These are phyloP conservation scores for Lanmaoa pseudosensibilis DNA, from an alignment of 768 basidiomycete species.

Conservation along the genomic window DNA sequence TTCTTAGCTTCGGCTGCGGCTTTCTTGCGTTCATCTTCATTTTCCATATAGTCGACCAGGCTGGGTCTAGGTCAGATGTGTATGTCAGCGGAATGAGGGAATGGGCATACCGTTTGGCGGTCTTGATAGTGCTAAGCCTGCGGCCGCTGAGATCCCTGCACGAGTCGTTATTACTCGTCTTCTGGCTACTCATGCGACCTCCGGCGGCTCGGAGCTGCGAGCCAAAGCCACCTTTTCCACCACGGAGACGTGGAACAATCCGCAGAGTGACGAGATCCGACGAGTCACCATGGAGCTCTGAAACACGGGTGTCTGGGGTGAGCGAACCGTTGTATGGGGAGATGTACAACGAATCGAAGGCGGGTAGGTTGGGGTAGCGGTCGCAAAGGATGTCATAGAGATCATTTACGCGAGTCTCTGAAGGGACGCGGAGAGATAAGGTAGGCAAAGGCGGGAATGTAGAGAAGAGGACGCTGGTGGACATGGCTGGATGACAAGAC, in stretches of 20 bases:
- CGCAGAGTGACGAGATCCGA: constrained; percentile 61
- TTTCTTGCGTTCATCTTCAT: constrained; percentile 77
- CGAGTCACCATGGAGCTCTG: constrained; percentile 34
- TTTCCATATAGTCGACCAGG: constrained; percentile 82
- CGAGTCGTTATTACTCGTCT: constrained; percentile 92
- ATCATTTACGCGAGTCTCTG: constrained; percentile 39
- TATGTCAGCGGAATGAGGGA: neutral
- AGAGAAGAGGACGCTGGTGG: constrained; percentile 54
- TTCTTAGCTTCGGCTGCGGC: constrained; percentile 75
- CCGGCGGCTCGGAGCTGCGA: constrained; percentile 95
- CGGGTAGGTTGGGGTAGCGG: constrained; percentile 50
- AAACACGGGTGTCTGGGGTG: constrained; percentile 33
- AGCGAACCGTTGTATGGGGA: constrained; percentile 40
- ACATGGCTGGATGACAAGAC: constrained; percentile 36
- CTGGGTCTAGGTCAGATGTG: constrained; percentile 37
- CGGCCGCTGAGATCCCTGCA: constrained; percentile 91
- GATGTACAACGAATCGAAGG: constrained; percentile 41
- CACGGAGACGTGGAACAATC: constrained; percentile 70
- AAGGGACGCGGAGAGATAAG: constrained; percentile 46
- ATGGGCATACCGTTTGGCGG: constrained; percentile 82
- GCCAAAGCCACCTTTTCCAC: constrained; percentile 98
- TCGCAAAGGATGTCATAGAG: constrained; percentile 45
- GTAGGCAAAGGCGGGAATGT: constrained; percentile 63
- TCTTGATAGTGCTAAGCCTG: constrained; percentile 90
- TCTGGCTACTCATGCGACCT: constrained; percentile 95